phyloP scores from a whole-genome alignment of 371 early-diverging fungal genomes.

The Phascolomyces articulosus region DNA sequence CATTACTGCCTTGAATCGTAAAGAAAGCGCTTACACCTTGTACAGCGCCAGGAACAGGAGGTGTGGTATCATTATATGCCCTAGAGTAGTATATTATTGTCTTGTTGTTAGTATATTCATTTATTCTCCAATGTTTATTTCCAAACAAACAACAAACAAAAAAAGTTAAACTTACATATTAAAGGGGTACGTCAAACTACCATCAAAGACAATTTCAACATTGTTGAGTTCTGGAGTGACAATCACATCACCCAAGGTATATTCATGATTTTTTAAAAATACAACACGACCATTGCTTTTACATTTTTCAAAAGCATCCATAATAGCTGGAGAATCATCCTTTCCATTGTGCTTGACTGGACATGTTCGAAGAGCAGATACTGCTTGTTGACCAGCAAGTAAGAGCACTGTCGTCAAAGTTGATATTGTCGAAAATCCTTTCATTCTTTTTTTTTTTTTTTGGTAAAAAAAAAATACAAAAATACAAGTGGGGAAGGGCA shows the following conservation, averaged over 20 bases:
- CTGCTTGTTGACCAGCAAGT: not conserved
- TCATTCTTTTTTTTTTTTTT: not conserved
- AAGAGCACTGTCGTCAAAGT: not conserved
- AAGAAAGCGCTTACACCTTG: slow-evolving; percentile 22
- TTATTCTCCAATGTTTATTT: no score
- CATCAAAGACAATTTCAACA: slow-evolving; percentile 15
- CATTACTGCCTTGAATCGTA: slow-evolving; percentile 17
- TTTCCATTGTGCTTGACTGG: slow-evolving; percentile 15
- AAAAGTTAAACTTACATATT: slow-evolving; percentile 10
- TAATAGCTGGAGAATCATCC: slow-evolving; percentile 16
- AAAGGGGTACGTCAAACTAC: slow-evolving; percentile 12
- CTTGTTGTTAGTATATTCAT: not conserved
- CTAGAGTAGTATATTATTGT: not conserved
- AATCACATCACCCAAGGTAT: slow-evolving; percentile 13
- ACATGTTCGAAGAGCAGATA: slow-evolving; percentile 3
- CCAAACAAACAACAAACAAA: not conserved
- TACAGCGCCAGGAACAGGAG: slow-evolving; percentile 13
- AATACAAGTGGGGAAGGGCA: no score
- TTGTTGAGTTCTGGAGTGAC: slow-evolving; percentile 11
- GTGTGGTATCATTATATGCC: slow-evolving; percentile 14
- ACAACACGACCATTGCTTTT: slow-evolving; percentile 21
- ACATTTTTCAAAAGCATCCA: slow-evolving; percentile 21
- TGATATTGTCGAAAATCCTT: not conserved
- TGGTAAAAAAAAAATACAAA: no score
- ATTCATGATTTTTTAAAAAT: slow-evolving; percentile 11